Evolutionary conservation across 352 stramenopile species (phyloP).

Genomic region (Phytophthora aleatoria): DNA sequence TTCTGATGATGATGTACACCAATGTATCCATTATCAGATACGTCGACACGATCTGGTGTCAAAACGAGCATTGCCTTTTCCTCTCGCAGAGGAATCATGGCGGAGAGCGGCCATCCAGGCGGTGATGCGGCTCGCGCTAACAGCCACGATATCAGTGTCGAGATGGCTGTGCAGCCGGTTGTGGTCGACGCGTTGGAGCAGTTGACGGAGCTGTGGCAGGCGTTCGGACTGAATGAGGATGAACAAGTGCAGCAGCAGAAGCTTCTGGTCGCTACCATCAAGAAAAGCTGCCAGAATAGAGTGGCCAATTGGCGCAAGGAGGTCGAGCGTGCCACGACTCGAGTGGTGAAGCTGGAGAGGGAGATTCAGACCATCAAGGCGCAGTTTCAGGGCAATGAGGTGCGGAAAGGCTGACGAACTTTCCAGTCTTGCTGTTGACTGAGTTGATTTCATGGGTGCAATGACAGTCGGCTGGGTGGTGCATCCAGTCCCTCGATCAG

Average conservation of each 20-base stretch:
- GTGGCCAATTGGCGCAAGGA: conserved; percentile 25
- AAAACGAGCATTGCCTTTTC: conserved; percentile 14
- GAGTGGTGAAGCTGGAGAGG: conserved; percentile 31
- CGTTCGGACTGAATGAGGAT: conserved; percentile 32
- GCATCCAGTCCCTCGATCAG: conserved; percentile 17
- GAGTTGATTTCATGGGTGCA: background rate
- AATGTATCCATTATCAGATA: conserved; percentile 35
- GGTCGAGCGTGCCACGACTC: conserved; percentile 3
- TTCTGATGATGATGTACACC: background rate
- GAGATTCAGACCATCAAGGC: conserved; percentile 43
- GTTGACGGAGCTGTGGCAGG: conserved; percentile 39
- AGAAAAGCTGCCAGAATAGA: conserved; percentile 22
- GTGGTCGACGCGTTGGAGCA: conserved; percentile 17
- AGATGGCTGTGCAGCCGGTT: conserved; percentile 4
- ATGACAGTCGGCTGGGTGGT: conserved; percentile 25
- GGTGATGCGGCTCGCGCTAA: background rate
- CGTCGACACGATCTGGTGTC: conserved; percentile 21
- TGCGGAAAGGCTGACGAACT: conserved; percentile 6
- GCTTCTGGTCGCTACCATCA: conserved; percentile 24
- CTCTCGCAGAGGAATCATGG: conserved; percentile 7
- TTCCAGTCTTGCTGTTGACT: background rate
- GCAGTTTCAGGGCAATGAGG: conserved; percentile 40
- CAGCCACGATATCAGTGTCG: conserved; percentile 2
- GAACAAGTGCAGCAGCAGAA: conserved; percentile 41
- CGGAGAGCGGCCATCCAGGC: background rate